Base-by-base conservation (phyloP, 495 filamentous ascomycete genomes). In the Aspergillus leporis region DNA sequence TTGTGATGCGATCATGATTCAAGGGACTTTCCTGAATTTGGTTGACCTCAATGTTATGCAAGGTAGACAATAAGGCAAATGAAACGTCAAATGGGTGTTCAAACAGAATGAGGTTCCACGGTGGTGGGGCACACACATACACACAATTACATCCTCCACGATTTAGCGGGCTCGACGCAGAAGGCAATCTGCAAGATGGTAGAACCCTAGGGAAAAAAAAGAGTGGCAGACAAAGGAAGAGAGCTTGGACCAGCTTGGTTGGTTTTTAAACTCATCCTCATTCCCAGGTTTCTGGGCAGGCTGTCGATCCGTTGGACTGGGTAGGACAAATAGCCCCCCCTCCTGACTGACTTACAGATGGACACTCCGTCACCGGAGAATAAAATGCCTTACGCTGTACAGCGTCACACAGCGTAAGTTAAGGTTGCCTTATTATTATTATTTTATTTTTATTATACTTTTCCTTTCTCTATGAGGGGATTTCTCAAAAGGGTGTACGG, bases 241-340 rank as follows among this genome's bases (percentile, higher is more conserved):
- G 40, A 51, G 62, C 57, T 56, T 56, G 32, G 56, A 34, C 61
- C 61, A 63, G 48, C 53, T 47, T 38, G 41, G 57, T 49, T 53
- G 49, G 40, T 32, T 47, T 40, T 55, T 22, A 23, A 45, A 59
- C 51, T 22, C 31, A 32, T 9, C 32, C 34, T 23, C 14, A 18
- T 50, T 60, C 41, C 61, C 61, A 60, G 53, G 36, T 40, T 19
- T 53, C 43, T 60, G 61, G 49, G 51, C 18, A 49, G 52, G 55
- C 55, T 50, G 50, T 50, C 45, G 56, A 41, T 56, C 61, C 53
- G 50, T 53, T 46, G 53, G 50, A 30, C 57, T 64, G 61, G 57
- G 48, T 50, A 45, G 40, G 34, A 23, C 16, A 6, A 32, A 46
- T 47, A 30, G n/a, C 13, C 25, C 53, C n/a, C n/a, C n/a, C n/a